Base-by-base conservation (phyloP, 257 asterid species). In the Avicennia marina region DNA sequence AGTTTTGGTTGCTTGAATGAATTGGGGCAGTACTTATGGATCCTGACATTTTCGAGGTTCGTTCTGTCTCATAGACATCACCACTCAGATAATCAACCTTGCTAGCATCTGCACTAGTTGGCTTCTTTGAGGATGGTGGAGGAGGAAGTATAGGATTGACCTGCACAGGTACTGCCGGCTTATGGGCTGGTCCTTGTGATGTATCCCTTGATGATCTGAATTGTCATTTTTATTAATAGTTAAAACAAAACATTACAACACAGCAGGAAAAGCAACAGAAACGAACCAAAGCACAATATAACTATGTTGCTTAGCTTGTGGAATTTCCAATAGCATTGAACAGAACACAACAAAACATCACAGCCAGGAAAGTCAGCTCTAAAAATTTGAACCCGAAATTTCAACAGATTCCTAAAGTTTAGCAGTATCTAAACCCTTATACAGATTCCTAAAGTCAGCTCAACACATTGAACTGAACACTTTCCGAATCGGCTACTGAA, bases 21-120 rank as follows among this genome's bases (percentile, higher is more conserved):
- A 88, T 46, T 36, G 81, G 73, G 43, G 81, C 73, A 52, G 60
- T 52, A 13, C 62, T 69, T 50, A 78, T 53, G 32, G 89, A 39
- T 52, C 67, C 73, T 8, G 82, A 60, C 65, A 69, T 54, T 71
- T 71, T 64, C 20, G 73, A 58, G 64, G 95, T 56, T 54, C 74
- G 74, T 60, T 78, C 74, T 8, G 83, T 60, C 66, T 80, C 86
- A 31, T 83, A 85, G 27, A 50, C 11, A 48, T 88, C 98, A 5
- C 98, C 98, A 66, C 98, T 88, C 61, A 91, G 90, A 70, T 80
- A 88, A 77, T 91, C 98, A 36, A 80, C 73, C 70, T 20, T 50
- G 63, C 71, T 68, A 15, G 82, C 58, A 16, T 85, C 87, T 0
- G 90, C 25, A 60, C 69, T 53, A 33, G 64, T 39, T 21, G 87